These are phyloP conservation scores for Yamadazyma scolyti DNA, from an alignment of 805 yeast genomes.

Conservation along the genomic window DNA sequence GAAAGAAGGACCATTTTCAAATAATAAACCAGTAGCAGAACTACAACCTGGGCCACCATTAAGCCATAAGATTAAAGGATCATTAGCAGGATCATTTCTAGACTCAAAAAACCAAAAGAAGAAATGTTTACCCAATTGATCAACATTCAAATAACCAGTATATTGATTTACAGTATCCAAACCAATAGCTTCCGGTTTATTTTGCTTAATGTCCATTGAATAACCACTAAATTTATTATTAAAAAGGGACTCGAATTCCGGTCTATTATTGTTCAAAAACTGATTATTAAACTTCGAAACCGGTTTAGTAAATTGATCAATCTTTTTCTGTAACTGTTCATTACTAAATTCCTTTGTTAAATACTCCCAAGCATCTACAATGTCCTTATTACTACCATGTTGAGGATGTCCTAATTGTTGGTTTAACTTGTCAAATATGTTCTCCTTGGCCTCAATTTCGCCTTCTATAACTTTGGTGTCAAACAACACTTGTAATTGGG, in stretches of 20 bases:
- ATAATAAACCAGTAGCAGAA: constrained; percentile 82
- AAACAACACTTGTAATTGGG: no score
- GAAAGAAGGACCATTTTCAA: constrained; percentile 87
- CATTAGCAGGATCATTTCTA: constrained; percentile 78
- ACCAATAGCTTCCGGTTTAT: constrained; percentile 32
- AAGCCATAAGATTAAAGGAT: constrained; percentile 87
- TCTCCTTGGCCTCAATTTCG: neutral
- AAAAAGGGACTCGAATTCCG: constrained; percentile 16
- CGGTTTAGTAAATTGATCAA: constrained; percentile 7
- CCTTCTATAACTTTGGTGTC: no score
- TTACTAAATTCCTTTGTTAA: constrained; percentile 10
- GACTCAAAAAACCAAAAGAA: constrained; percentile 94
- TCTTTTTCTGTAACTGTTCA: constrained; percentile 7
- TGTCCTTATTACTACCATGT: constrained; percentile 7
- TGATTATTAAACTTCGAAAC: constrained; percentile 4
- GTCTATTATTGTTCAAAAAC: constrained; percentile 1
- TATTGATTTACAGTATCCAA: constrained; percentile 34
- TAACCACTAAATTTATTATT: constrained; percentile 21
- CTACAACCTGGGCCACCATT: constrained; percentile 98
- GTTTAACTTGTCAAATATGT: constrained; percentile 6
- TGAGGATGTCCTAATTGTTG: constrained; percentile 6
- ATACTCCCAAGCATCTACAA: constrained; percentile 15
- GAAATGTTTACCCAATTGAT: constrained; percentile 58
- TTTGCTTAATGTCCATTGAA: constrained; percentile 27
- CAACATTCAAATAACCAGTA: constrained; percentile 38